Percentiles rank a stretch among this genome's conserved stretches.
Conservation (phyloP, 208 protist species). For the Trypanosoma brucei region DNA sequence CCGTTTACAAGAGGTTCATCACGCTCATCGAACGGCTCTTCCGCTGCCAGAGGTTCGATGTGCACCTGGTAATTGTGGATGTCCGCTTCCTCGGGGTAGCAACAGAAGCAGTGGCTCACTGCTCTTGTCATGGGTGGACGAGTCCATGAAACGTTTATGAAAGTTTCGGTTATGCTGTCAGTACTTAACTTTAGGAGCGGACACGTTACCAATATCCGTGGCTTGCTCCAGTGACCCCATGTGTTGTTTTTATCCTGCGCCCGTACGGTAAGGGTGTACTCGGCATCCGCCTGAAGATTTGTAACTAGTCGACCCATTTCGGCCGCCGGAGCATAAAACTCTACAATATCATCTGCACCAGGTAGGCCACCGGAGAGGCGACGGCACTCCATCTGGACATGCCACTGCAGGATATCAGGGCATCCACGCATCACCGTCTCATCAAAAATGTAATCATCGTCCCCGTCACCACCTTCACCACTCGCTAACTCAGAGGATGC, state of each 20-base stretch:
- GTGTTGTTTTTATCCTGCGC: constrained; percentile 61
- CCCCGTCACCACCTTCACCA: constrained; percentile 9
- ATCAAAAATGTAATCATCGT: constrained; percentile 19
- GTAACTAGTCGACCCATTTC: constrained; percentile 52
- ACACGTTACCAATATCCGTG: constrained; percentile 54
- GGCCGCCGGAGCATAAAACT: constrained; percentile 48
- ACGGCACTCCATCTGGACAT: constrained; percentile 69
- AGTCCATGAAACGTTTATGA: constrained; percentile 72
- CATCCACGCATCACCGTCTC: constrained; percentile 53
- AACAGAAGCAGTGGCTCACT: constrained; percentile 31
- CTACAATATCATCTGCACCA: constrained; percentile 41
- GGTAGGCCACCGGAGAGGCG: constrained; percentile 70
- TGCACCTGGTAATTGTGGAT: constrained; percentile 89
- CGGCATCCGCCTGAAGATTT: constrained; percentile 53
- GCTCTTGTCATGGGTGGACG: constrained; percentile 33
- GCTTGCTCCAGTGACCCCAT: constrained; percentile 87
- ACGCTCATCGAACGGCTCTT: constrained; percentile 65
- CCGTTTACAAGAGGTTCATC: constrained; percentile 82
- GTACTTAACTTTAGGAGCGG: constrained; percentile 64
- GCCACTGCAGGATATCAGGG: constrained; percentile 75
- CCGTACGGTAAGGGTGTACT: constrained; percentile 74
- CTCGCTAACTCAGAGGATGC: neutral
- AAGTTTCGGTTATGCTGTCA: constrained; percentile 78
- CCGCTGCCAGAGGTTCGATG: constrained; percentile 62
- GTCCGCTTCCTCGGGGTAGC: constrained; percentile 60